Base-by-base conservation (phyloP, 768 basidiomycete species). In the Hygrophorus pudorinus region DNA sequence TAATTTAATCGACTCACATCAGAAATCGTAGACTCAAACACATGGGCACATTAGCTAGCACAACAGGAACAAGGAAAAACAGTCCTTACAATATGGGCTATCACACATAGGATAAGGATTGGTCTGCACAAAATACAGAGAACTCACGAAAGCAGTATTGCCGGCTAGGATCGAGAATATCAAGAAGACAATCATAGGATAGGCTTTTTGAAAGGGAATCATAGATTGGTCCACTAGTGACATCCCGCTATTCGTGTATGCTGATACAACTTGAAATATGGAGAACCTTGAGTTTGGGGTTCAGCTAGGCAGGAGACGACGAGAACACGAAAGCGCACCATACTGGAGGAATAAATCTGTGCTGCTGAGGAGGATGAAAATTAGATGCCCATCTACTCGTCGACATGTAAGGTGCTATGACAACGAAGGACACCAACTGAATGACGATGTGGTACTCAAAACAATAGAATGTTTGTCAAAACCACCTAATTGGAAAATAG, bases 61-160 rank as follows among this genome's bases (percentile, higher is more conserved):
- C 34, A 34, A 28, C n/a, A 48, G 13, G 14, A 5, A 38, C 13
- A 41, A 10, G 18, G 41, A 24, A 29, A 11, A 18, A 35, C 20
- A 54, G 7, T 2, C 70, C 90, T 66, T 59, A 94, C 91, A 92
- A 81, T 48, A 93, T 71, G 34, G 90, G 90, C 88, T 91, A 51
- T 17, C 45, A 45, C 45, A 18, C 4, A 24, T 48, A 21, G 44
- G 5, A 46, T 37, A 36, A 13, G 2, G 34, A 46, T 12, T 34
- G 24, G 31, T 13, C 24, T 24, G 48, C 24, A 9, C 7, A 29
- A 8, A 5, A 35, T 39, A 33, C 34, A 29, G 37, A 37, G 38
- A 31, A 82, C 90, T 72, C 54, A 94, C 92, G 56, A 89, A 94
- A 17, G 78, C 83, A 35, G 92, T 96, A 57, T 98, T 97, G 8